A percentile compares a stretch with the other conserved stretches of the same genome.
These are phyloP conservation scores for Chrysoporthe deuterocubensis DNA, from an alignment of 2,329 filamentous ascomycete species.

Conservation along the genomic window DNA sequence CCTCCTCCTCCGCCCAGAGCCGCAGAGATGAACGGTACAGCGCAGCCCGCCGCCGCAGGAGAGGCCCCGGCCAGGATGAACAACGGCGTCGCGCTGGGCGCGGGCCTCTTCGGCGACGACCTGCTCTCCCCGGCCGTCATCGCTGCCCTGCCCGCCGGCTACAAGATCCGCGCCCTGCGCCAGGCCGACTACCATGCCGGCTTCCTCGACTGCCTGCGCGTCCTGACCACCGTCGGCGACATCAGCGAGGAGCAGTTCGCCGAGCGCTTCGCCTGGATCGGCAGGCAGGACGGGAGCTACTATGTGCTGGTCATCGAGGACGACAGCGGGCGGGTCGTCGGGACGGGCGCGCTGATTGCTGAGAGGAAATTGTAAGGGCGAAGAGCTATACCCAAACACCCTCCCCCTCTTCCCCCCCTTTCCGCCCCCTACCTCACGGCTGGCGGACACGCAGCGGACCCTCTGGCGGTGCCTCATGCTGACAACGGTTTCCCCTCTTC, in stretches of 20 bases:
- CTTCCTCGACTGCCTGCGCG: conserved; percentile 88
- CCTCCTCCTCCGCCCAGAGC: background rate
- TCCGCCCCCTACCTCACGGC: too few relatives aligned
- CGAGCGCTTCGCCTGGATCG: conserved; percentile 82
- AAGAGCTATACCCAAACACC: background rate
- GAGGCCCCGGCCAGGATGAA: too few relatives aligned
- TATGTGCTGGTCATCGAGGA: conserved; percentile 88
- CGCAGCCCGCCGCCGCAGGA: conserved; percentile 17
- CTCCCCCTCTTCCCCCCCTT: background rate
- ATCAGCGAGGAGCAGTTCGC: conserved; percentile 76
- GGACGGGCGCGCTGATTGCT: conserved; percentile 85
- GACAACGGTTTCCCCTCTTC: background rate
- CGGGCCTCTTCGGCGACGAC: conserved; percentile 74
- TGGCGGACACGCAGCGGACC: conserved; percentile 39
- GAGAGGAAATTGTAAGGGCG: conserved; percentile 82
- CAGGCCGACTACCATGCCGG: conserved; percentile 77
- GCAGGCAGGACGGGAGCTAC: conserved; percentile 73
- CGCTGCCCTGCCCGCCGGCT: conserved; percentile 75
- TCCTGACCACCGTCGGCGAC: conserved; percentile 91
- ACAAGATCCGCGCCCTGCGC: conserved; percentile 80
- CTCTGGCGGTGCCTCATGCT: conserved; percentile 16
- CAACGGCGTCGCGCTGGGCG: conserved; percentile 33
- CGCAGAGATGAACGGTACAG: conserved; percentile 17
- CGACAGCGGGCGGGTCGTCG: conserved; percentile 72
- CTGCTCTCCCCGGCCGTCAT: conserved; percentile 80